Percentiles rank a stretch among this genome's conserved stretches.
Conservation (phyloP, 805 yeast species). For the Wickerhamiella hasegawae region DNA sequence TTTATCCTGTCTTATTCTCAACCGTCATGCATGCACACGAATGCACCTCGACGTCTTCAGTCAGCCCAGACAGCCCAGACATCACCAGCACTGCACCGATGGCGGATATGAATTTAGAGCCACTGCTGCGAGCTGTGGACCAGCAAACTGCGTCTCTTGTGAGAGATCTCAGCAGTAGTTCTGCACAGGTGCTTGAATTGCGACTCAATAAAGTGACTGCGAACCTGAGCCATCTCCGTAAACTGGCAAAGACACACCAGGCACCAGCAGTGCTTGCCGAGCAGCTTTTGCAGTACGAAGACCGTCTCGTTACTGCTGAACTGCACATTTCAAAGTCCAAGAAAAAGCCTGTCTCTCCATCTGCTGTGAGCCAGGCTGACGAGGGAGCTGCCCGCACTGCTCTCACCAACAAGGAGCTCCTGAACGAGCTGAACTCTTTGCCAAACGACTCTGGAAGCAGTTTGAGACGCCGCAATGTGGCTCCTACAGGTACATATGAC, state of each 20-base stretch:
- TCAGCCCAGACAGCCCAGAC: too few species aligned
- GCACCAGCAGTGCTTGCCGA: neutral
- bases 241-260: neutral
- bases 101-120: too few species aligned
- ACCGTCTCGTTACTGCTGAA: constrained; percentile 4
- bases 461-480: constrained; percentile 1
- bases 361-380: neutral
- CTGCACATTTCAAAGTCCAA: neutral
- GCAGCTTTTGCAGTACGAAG: constrained; percentile 1
- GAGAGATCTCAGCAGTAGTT: neutral
- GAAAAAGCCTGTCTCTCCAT: neutral
- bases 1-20: too few species aligned
- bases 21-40: too few species aligned
- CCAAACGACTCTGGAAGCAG: neutral
- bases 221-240: neutral
- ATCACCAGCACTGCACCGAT: too few species aligned
- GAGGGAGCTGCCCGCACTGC: neutral
- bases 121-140: neutral
- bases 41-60: too few species aligned
- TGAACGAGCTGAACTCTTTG: constrained; percentile 5
- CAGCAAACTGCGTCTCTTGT: neutral
- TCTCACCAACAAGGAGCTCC: neutral
- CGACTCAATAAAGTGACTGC: neutral
- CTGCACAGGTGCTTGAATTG: neutral
- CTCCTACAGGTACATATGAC: constrained; percentile 1